These are phyloP conservation scores for Prunus mira DNA, from an alignment of 306 rosid genomes.

Conservation along the genomic window DNA sequence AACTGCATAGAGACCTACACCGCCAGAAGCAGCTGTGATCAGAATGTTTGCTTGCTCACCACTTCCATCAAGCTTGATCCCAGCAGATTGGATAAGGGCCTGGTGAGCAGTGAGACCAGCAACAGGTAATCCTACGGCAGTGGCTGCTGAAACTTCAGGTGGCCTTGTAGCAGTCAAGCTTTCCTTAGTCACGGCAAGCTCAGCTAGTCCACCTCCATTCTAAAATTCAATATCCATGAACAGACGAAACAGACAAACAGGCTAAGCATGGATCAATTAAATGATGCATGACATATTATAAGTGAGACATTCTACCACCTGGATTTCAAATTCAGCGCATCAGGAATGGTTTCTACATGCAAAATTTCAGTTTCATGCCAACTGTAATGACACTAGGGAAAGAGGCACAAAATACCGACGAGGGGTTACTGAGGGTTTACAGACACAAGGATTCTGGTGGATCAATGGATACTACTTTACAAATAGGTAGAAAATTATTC, in stretches of 20 bases:
- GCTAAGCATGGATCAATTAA: background rate
- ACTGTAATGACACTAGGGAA: background rate
- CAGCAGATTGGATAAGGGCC: conserved; percentile 56
- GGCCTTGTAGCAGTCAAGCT: conserved; percentile 46
- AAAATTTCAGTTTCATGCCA: background rate
- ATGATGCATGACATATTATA: background rate
- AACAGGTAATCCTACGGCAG: conserved; percentile 54
- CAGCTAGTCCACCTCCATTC: conserved; percentile 79
- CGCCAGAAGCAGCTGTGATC: conserved; percentile 87
- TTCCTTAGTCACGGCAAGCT: conserved; percentile 49
- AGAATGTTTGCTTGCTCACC: conserved; percentile 51
- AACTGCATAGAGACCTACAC: conserved; percentile 77
- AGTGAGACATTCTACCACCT: background rate
- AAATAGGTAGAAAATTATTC: background rate
- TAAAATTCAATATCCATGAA: conserved; percentile 19
- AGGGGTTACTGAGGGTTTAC: background rate
- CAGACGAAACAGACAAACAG: background rate
- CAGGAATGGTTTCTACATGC: background rate
- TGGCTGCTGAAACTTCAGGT: conserved; percentile 46
- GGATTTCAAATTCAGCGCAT: background rate
- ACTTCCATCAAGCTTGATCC: conserved; percentile 57
- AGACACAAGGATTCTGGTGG: background rate
- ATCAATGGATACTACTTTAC: background rate
- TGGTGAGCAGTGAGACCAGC: conserved; percentile 75
- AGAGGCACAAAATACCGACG: background rate